These are phyloP conservation scores for Raphanus raphanistrum DNA, from an alignment of 345 rosid genomes.

Conservation along the genomic window DNA sequence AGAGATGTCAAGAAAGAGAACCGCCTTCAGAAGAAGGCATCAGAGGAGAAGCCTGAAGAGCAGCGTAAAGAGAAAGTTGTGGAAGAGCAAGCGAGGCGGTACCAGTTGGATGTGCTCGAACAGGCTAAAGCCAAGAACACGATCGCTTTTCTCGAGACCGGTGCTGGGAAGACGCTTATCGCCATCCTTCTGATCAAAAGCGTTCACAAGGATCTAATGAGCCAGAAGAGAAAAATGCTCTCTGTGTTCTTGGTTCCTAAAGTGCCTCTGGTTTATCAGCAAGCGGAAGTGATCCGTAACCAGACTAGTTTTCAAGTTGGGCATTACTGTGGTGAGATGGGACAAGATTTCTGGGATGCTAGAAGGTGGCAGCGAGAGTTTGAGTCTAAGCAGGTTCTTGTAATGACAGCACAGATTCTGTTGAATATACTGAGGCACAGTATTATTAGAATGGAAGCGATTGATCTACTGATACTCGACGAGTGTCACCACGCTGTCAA, in stretches of 20 bases:
- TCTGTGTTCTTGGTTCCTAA: constrained; percentile 97
- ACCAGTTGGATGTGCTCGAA: constrained; percentile 95
- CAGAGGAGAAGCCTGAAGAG: constrained; percentile 43
- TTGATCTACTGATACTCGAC: constrained; percentile 86
- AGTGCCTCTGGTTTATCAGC: constrained; percentile 98
- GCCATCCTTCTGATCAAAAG: constrained; percentile 92
- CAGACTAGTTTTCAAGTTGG: constrained; percentile 77
- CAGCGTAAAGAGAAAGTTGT: constrained; percentile 60
- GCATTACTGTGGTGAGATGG: constrained; percentile 98
- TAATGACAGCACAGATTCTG: constrained; percentile 97
- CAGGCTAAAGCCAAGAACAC: constrained; percentile 92
- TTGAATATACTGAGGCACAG: constrained; percentile 96
- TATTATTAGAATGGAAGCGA: constrained; percentile 86
- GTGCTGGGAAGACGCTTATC: constrained; percentile 97
- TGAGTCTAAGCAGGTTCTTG: constrained; percentile 92
- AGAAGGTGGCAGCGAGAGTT: constrained; percentile 95
- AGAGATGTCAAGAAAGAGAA: constrained; percentile 50
- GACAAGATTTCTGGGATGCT: constrained; percentile 89
- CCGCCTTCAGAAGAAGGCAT: constrained; percentile 22
- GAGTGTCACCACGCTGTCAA: constrained; percentile 99
- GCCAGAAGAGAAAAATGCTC: constrained; percentile 72
- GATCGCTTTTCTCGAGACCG: constrained; percentile 96
- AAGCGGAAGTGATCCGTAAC: constrained; percentile 92
- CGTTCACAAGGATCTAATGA: constrained; percentile 56
- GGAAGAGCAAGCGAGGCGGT: constrained; percentile 87